These are phyloP conservation scores for Raddia distichophylla DNA, from an alignment of 176 grass and related monocot species.

Conservation along the genomic window DNA sequence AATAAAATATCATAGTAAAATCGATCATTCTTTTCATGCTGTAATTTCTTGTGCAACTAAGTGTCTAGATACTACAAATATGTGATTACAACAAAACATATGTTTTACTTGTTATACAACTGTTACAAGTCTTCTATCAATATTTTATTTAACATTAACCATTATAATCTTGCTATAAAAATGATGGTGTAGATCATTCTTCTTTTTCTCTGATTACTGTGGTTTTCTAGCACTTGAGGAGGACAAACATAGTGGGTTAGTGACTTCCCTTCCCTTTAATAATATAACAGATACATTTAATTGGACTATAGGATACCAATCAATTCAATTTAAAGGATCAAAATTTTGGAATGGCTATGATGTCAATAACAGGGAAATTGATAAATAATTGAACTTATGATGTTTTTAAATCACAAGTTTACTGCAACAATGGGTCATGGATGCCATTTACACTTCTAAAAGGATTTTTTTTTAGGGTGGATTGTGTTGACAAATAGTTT, in stretches of 20 bases:
- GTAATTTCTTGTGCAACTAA: neutral
- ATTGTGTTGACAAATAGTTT: neutral
- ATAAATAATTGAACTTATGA: neutral
- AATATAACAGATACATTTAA: neutral
- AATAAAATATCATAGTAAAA: neutral
- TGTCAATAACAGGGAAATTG: neutral
- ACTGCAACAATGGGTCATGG: neutral
- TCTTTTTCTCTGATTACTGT: too few relatives aligned
- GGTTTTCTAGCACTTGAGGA: too few relatives aligned
- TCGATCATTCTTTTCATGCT: neutral
- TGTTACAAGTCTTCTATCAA: too few relatives aligned
- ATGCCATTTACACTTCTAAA: neutral
- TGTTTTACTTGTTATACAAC: too few relatives aligned
- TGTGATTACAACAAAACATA: too few relatives aligned
- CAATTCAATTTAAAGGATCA: neutral
- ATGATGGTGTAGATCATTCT: too few relatives aligned
- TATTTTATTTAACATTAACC: too few relatives aligned
- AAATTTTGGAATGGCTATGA: neutral
- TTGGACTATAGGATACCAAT: neutral
- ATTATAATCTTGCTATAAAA: too few relatives aligned
- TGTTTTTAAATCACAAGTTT: neutral
- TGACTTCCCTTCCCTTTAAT: too few relatives aligned
- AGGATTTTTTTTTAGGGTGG: neutral
- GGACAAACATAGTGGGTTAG: too few relatives aligned
- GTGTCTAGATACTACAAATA: too few relatives aligned